Evolutionary conservation across 2,329 filamentous ascomycete species (phyloP), one percentile per base, ranked within the genome.

Genomic region (Stachybotrys echinatus): DNA sequence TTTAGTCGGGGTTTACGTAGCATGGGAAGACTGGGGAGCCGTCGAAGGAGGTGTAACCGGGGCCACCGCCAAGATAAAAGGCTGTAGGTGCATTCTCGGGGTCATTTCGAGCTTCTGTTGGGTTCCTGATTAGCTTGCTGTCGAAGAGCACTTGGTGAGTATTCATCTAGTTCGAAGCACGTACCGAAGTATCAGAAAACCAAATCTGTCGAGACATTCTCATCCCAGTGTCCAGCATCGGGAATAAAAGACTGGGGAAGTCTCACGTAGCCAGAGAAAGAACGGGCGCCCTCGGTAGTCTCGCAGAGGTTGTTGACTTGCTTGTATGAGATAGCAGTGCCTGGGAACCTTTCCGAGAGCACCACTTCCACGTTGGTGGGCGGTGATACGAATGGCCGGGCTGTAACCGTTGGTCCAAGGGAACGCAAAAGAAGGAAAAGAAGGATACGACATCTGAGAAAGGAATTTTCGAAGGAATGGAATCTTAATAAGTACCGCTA

Each of bases 51-150:
- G 77, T 81, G 45, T 72, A 71, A 5, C 83, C 83, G 0, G 83
- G 83, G 2, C 83, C 83, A 45, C 83, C 83, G 60, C 83, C 84
- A 50, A 86, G 68, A 74, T 79, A 86, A 60, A 85, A 77, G 74
- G 70, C 54, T 2, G 58, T 61, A 0, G 56, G 55, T 1, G 58
- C 61, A n/a, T 48, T 57, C 1, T 42, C 44, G 1, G 59, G 49
- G 5, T 59, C 48, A 5, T 69, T 61, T 12, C 70, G 65, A 0
- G 69, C 66, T 23, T 65, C 69, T 61, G 2, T 0, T n/a, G n/a
- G 39, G 10, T 37, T 37, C 10, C 17, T 37, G 17, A 17, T 10
- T 8, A 37, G 31, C 31, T 10, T 17, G 8, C 10, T 37, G 31
- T 10, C 10, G 17, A 37, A 17, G 10, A 37, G 31, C 31, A 17